A percentile compares a stretch with the other conserved stretches of the same genome.
Evolutionary conservation across 2,329 filamentous ascomycete species (phyloP).

Genomic region (Calycina marina): DNA sequence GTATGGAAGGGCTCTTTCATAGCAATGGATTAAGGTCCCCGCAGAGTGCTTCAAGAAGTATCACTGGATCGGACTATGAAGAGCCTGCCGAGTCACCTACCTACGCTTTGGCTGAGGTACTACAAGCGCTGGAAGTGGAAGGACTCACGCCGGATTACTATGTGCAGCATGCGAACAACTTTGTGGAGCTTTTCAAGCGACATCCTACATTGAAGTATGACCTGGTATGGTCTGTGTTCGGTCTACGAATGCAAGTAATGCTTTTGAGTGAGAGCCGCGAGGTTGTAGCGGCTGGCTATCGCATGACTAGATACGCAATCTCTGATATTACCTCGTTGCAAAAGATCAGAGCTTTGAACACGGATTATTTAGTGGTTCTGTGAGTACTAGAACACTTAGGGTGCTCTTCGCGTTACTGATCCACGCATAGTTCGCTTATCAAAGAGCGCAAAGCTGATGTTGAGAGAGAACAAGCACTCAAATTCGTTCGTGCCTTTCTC

Average conservation of each 20-base stretch:
- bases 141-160: conserved; percentile 91
- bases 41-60: conserved; percentile 37
- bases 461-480: conserved; percentile 90
- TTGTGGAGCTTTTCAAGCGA: conserved; percentile 93
- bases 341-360: conserved; percentile 76
- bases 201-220: conserved; percentile 93
- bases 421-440: conserved; percentile 51
- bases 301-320: conserved; percentile 86
- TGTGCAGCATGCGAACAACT: conserved; percentile 75
- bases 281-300: conserved; percentile 86
- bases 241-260: conserved; percentile 87
- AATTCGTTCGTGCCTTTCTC: conserved; percentile 87
- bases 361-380: conserved; percentile 80
- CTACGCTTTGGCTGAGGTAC: conserved; percentile 74
- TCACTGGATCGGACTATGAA: conserved; percentile 47
- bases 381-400: conserved; percentile 20
- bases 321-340: conserved; percentile 81
- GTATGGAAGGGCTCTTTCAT: conserved; percentile 33
- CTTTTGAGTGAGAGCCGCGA: conserved; percentile 90
- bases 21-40: conserved; percentile 38
- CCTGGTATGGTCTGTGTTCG: conserved; percentile 89
- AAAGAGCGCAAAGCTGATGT: conserved; percentile 97
- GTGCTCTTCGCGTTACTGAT: conserved; percentile 9
- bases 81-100: conserved; percentile 74
- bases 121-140: conserved; percentile 78